Evolutionary conservation across 2,329 filamentous ascomycete genomes (phyloP), one percentile per base, ranked within the genome.

Genomic region (Lachnellula suecica): DNA sequence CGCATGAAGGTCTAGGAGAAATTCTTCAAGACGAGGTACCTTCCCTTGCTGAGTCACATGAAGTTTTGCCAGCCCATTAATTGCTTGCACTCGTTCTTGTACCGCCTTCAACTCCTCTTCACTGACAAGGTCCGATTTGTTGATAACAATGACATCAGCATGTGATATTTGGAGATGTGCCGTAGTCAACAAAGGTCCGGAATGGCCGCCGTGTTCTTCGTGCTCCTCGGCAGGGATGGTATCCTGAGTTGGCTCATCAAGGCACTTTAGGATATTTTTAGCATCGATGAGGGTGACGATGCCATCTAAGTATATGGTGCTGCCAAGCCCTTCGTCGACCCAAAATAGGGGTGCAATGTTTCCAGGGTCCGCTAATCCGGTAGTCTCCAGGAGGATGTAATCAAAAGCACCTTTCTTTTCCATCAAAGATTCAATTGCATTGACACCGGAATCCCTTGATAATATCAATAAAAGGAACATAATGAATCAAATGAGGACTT

Each of bases 111-210:
- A 78, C 63, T 96, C 84, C 6, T 80, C 73, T 1, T 79, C 68
- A 5, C 79, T 82, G 3, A 97, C 91, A 3, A 97, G 77, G 66
- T 99, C 94, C 3, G 86, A 79, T 70, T 99, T 99, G 74, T 99
- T 99, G 62, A 99, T 83, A 35, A 99, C 83, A 41, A 99, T 82
- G 8, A 97, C 91, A 71, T 99, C 94, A 6, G 94, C 94, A 65
- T 99, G 93, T 1, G 91, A 97, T 54, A 99, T 96, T 66, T 99
- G 94, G 44, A 97, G 80, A 70, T 99, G 94, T 0, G 94, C 94
- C 2, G 90, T 96, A 0, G 93, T 97, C 71, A 97, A 82, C 8
- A 91, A 72, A 0, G 88, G 85, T 0, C 87, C 85, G 44, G 79
- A 73, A 40, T 75, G 68, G 20, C 68, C 62, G 24, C 83, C 72